These are phyloP conservation scores for Astragalus membranaceus DNA, from an alignment of 306 rosid species.

Conservation along the genomic window DNA sequence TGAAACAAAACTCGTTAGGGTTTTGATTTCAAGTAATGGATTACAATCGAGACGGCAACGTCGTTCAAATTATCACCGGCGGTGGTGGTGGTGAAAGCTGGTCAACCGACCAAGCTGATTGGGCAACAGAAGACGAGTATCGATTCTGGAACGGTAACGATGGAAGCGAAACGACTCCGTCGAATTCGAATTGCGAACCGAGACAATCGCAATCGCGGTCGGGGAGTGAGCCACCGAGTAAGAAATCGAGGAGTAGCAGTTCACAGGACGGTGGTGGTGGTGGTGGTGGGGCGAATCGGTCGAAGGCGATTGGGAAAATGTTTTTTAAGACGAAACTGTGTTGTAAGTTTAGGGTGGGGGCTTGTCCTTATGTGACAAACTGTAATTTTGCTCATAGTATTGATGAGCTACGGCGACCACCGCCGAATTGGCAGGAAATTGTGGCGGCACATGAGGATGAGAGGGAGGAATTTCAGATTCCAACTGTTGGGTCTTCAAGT, in stretches of 20 bases:
- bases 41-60: slow-evolving; percentile 60
- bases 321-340: slow-evolving; percentile 97
- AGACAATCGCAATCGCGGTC: slow-evolving; percentile 63
- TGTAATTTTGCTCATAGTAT: slow-evolving; percentile 98
- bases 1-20: slow-evolving; percentile 9
- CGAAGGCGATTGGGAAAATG: slow-evolving; percentile 94
- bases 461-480: slow-evolving; percentile 94
- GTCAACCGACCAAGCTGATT: slow-evolving; percentile 67
- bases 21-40: slow-evolving; percentile 43
- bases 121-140: slow-evolving; percentile 98
- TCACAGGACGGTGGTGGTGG: slow-evolving; percentile 48
- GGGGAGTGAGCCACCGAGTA: slow-evolving; percentile 77
- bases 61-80: slow-evolving; percentile 67
- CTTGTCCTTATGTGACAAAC: slow-evolving; percentile 82
- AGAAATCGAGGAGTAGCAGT: slow-evolving; percentile 51
- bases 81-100: slow-evolving; percentile 53
- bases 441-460: slow-evolving; percentile 97
- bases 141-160: slow-evolving; percentile 61
- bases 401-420: slow-evolving; percentile 95
- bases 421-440: slow-evolving; percentile 96
- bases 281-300: background rate
- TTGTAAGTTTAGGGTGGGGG: slow-evolving; percentile 90
- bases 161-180: slow-evolving; percentile 49
- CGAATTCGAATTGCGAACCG: slow-evolving; percentile 57
- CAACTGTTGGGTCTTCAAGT: slow-evolving; percentile 49